Evolutionary conservation across 306 rosid genomes (phyloP), one percentile per base, ranked within the genome.

Genomic region (Luffa acutangula): DNA sequence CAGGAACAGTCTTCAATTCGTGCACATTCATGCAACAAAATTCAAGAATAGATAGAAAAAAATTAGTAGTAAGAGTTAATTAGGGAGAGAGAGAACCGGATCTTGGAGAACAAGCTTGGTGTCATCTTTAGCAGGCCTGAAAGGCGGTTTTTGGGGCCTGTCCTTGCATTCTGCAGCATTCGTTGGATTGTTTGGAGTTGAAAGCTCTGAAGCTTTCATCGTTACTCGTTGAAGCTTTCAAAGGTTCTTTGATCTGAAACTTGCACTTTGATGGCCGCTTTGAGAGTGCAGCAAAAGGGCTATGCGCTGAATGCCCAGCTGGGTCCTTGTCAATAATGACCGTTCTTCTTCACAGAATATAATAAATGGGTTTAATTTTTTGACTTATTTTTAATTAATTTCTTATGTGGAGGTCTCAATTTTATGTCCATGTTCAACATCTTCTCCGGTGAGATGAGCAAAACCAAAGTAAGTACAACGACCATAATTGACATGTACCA

Each of bases 31-130:
- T 1, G 45, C 36, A 66, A 65, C 31, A 12, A 31, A 80, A 54
- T 51, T n/a, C 13, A 48, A 56, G 69, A 39, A 33, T 9, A 36
- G 63, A 80, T 58, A 77, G 65, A 7, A 77, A 10, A 15, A 53
- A 69, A 18, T 41, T 37, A 7, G 71, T 64, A 36, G 45, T 62
- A 36, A 45, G 7, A 7, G 7, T 33, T 1, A 62, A 59, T 7
- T 3, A 77, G 58, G 13, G 39, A 45, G 56, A 54, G 48, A 63
- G 3, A 80, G 63, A 60, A 93, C 96, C 12, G 97, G 98, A 82
- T 92, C 98, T 88, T 93, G 97, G 73, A 93, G 97, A 37, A 88
- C 82, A 18, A 95, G 98, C 52, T 93, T 93, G 62, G 94, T 90
- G 77, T 92, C 98, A 67, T 93, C 98, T 81, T 87, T 89, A n/a